Evolutionary conservation across 2,329 filamentous ascomycete species (phyloP), one percentile per base, ranked within the genome.

Genomic region (Diaporthe amygdali): DNA sequence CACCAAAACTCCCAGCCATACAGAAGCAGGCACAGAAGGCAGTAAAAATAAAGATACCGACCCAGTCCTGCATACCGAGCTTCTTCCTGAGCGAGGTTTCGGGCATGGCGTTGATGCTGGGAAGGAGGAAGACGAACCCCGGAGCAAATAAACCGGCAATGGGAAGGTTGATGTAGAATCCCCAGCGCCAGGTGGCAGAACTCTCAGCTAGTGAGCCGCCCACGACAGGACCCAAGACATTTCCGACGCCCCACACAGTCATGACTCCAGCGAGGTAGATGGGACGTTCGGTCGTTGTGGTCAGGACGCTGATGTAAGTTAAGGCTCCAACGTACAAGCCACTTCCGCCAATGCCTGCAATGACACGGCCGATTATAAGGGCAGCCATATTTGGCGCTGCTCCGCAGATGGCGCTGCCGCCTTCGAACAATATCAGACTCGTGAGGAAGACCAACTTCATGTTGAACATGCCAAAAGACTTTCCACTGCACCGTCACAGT

Each of bases 151-250:
- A 76, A 25, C 75, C 83, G 2, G 78, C 87, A 6, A 85, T 82
- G 32, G 85, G 77, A 0, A 90, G 79, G 72, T 90, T 90, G 78
- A 90, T 86, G 73, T 90, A 90, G 69, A 85, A 84, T 0, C 78
- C 77, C 81, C 81, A 85, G 25, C 84, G 72, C 84, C 84, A 86
- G 0, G 78, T 79, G 0, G 78, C 80, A 2, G 74, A 74, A 6
- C 76, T 79, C 39, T 81, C 81, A 5, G 80, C 77, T 46, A 86
- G 84, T 0, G 79, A 80, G 30, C 84, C 84, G 6, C 84, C 84
- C 34, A 85, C 77, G 7, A 85, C 77, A 2, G 82, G 84, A 0
- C 83, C 84, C 7, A 85, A 75, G 12, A 83, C 81, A 34, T 78
- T 81, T 14, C 83, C 84, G 0, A 83, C 27, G 34, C 83, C 82